Evolutionary conservation across 106 monocot species (phyloP).

Genomic region (Phalaenopsis equestris): DNA sequence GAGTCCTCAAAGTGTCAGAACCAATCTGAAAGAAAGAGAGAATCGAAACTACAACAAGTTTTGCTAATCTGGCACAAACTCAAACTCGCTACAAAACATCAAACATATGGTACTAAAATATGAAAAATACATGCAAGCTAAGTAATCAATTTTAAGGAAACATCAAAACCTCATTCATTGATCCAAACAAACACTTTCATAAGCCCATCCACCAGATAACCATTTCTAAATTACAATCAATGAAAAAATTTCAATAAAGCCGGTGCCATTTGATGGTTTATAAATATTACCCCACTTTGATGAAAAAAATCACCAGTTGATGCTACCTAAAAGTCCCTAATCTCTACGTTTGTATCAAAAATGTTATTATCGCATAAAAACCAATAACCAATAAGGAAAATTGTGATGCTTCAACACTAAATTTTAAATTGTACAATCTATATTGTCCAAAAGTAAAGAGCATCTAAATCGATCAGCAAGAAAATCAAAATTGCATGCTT

Average conservation of each 20-base stretch:
- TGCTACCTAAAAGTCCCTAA: background rate
- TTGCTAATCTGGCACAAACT: background rate
- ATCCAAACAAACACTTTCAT: background rate
- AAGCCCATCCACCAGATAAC: background rate
- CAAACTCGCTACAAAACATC: background rate
- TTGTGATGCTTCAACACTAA: background rate
- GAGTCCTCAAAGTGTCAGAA: background rate
- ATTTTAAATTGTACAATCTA: background rate
- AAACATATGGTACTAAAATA: background rate
- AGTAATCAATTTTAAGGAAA: no score
- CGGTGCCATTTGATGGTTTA: background rate
- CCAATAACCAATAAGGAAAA: background rate
- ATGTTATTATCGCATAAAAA: background rate
- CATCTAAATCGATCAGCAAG: background rate
- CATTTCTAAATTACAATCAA: background rate
- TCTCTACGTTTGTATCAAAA: background rate
- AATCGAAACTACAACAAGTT: background rate
- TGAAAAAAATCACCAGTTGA: background rate
- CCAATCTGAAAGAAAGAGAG: background rate
- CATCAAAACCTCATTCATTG: no score
- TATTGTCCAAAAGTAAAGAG: background rate
- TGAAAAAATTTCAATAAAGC: background rate
- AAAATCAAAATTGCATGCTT: background rate
- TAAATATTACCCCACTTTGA: background rate
- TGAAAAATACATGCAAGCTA: no score